A percentile compares a stretch with the other conserved stretches of the same genome.
Conservation (phyloP, 176 grass and related monocot species). For the Zoysia japonica region DNA sequence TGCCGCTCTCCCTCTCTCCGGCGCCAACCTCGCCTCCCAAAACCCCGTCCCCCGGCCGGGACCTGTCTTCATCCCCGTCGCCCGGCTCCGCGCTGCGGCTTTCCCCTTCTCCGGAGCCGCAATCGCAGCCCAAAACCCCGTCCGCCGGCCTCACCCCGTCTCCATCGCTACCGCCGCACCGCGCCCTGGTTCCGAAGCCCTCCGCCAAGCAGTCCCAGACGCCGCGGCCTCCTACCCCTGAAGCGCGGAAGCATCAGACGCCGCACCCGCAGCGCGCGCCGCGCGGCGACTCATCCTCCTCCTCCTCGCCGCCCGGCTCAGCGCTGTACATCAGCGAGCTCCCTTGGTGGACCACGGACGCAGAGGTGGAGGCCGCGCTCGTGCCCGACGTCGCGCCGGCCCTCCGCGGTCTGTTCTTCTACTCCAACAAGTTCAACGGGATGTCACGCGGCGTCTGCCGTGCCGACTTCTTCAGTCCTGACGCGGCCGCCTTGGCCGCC, state of each 20-base stretch:
- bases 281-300: neutral
- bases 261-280: conserved; percentile 6
- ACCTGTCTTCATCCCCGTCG: neutral
- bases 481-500: conserved; percentile 38
- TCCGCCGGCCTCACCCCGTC: conserved; percentile 22
- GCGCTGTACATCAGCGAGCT: conserved; percentile 62
- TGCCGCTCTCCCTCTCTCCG: conserved; percentile 9
- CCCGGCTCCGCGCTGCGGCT: neutral
- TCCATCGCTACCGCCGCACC: neutral
- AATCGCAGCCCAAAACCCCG: conserved; percentile 44
- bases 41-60: conserved; percentile 37
- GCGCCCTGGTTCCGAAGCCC: neutral
- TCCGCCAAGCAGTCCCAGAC: conserved; percentile 6
- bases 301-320: conserved; percentile 11
- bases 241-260: conserved; percentile 1
- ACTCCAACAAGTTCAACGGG: conserved; percentile 45
- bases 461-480: conserved; percentile 37
- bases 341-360: conserved; percentile 68
- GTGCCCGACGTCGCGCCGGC: conserved; percentile 36
- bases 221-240: neutral
- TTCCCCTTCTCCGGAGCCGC: neutral
- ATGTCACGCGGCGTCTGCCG: conserved; percentile 60
- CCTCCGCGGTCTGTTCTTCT: conserved; percentile 57
- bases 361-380: conserved; percentile 59
- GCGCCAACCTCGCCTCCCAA: conserved; percentile 37